Evolutionary conservation across 2,329 filamentous ascomycete genomes (phyloP).

Genomic region (Aspergillus sp.): DNA sequence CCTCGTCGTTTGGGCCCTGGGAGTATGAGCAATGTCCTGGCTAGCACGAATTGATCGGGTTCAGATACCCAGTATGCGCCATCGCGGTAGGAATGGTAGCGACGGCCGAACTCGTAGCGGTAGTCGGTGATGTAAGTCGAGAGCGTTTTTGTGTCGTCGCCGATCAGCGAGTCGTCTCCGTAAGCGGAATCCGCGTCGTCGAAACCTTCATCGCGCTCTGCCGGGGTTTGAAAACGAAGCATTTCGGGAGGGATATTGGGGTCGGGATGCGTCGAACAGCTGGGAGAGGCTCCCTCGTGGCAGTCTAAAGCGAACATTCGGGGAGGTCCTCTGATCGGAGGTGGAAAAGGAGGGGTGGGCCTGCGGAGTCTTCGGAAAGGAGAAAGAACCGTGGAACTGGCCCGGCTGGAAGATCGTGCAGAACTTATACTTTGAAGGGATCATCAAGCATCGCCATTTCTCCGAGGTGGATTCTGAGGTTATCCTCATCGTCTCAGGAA

Average conservation of each 20-base stretch:
- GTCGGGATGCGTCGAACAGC: not conserved
- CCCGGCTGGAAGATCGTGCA: not conserved
- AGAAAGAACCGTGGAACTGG: not conserved
- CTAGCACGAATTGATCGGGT: not conserved
- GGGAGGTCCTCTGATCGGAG: not conserved
- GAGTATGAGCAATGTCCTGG: not conserved
- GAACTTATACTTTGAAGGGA: not conserved
- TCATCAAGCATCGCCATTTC: not conserved
- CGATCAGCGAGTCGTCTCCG: conserved; percentile 25
- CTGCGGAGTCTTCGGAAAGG: not conserved
- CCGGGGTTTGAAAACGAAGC: conserved; percentile 1
- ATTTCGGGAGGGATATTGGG: conserved; percentile 2
- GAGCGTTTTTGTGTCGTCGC: conserved; percentile 33
- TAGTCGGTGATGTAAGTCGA: conserved; percentile 35
- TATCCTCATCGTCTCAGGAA: not conserved
- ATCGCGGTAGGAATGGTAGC: conserved; percentile 40
- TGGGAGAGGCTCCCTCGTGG: conserved; percentile 3
- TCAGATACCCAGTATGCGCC: conserved; percentile 30
- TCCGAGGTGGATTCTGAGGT: not conserved
- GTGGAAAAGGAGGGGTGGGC: not conserved
- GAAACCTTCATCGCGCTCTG: conserved; percentile 12
- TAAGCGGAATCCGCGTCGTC: conserved; percentile 26
- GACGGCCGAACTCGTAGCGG: conserved; percentile 36
- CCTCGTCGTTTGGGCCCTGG: conserved; percentile 30
- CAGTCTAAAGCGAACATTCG: conserved; percentile 3